phyloP scores from a whole-genome alignment of 2,329 filamentous ascomycete species.

The Hypoxylon sp. region DNA sequence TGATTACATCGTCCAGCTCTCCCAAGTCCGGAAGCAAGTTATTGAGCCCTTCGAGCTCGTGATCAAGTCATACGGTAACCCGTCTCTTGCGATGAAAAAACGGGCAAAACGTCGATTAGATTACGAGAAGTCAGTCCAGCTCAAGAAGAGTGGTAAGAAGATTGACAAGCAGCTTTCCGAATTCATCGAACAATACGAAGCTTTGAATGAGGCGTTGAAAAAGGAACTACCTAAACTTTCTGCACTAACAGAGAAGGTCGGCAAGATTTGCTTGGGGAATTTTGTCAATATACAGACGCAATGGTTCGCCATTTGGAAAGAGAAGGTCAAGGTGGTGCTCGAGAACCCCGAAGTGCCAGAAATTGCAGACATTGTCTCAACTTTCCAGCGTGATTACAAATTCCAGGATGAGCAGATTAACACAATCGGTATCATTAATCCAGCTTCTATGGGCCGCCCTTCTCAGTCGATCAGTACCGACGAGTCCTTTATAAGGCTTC shows the following conservation, averaged over 20 bases:
- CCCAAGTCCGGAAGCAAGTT: constrained; percentile 81
- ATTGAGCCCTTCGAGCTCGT: constrained; percentile 86
- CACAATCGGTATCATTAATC: constrained; percentile 83
- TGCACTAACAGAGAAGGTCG: constrained; percentile 81
- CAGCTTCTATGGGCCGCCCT: constrained; percentile 70
- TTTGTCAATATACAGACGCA: constrained; percentile 86
- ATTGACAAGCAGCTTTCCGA: constrained; percentile 87
- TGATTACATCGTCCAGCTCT: constrained; percentile 59
- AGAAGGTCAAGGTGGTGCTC: constrained; percentile 82
- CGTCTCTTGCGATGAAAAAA: constrained; percentile 92
- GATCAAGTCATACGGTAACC: constrained; percentile 84
- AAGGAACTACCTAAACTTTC: constrained; percentile 91
- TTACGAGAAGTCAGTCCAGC: constrained; percentile 83
- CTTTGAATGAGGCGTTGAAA: constrained; percentile 92
- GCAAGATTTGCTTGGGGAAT: constrained; percentile 84
- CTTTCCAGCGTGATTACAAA: constrained; percentile 83
- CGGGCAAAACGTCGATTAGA: constrained; percentile 92
- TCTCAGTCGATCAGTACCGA: constrained; percentile 71
- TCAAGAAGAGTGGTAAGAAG: constrained; percentile 85
- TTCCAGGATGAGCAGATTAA: constrained; percentile 79
- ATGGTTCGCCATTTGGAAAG: constrained; percentile 87
- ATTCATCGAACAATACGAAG: constrained; percentile 88
- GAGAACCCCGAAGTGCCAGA: constrained; percentile 76
- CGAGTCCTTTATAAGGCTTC: constrained; percentile 63
- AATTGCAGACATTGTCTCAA: constrained; percentile 78